Evolutionary conservation across 2,329 filamentous ascomycete species (phyloP).

Genomic region (Penicillium olsonii): DNA sequence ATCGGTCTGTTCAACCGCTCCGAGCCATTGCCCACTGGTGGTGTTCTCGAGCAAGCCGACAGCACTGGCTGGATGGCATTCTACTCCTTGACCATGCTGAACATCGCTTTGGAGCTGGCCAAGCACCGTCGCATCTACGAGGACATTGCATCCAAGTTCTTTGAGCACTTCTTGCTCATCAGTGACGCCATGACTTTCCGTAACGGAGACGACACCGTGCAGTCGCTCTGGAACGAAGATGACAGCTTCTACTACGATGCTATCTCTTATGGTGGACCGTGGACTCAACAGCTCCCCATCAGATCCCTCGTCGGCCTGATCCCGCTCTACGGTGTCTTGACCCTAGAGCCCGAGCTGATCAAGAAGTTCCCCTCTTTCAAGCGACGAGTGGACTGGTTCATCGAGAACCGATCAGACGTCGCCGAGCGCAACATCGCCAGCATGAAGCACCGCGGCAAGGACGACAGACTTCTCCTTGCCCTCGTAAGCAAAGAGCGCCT

Average conservation of each 20-base stretch:
- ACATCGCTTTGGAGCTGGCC: constrained; percentile 90
- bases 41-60: constrained; percentile 92
- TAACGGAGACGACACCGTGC: constrained; percentile 66
- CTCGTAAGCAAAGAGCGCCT: constrained; percentile 93
- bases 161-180: constrained; percentile 97
- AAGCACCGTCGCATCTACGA: constrained; percentile 95
- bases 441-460: constrained; percentile 87
- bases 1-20: constrained; percentile 97
- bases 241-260: constrained; percentile 98
- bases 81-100: constrained; percentile 94
- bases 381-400: constrained; percentile 90
- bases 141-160: constrained; percentile 96
- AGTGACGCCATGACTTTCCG: constrained; percentile 96
- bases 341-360: constrained; percentile 89
- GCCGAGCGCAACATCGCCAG: constrained; percentile 93
- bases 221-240: constrained; percentile 89
- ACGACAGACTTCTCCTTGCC: constrained; percentile 80
- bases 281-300: constrained; percentile 88
- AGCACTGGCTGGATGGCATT: constrained; percentile 99
- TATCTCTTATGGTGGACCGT: constrained; percentile 92
- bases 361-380: constrained; percentile 92
- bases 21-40: constrained; percentile 89
- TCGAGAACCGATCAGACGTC: constrained; percentile 81
- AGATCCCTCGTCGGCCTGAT: constrained; percentile 91
- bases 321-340: constrained; percentile 87